These are phyloP conservation scores for Sutorius eximius DNA, from an alignment of 1,284 basidiomycete species.

Conservation along the genomic window DNA sequence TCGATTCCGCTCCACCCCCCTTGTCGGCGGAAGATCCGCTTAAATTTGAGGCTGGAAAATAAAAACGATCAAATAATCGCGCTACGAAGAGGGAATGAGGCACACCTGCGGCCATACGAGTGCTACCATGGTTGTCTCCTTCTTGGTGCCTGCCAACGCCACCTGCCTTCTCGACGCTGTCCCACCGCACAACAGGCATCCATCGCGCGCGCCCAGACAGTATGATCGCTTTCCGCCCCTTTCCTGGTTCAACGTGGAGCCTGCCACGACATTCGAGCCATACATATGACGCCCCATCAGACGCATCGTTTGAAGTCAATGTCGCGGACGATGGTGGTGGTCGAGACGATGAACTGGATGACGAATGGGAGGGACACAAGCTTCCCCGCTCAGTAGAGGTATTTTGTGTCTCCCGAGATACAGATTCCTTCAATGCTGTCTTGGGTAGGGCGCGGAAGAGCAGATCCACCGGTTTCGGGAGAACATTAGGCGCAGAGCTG, in stretches of 20 bases:
- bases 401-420: neutral
- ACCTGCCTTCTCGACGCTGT: slow-evolving; percentile 47
- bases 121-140: neutral
- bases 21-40: slow-evolving; percentile 7
- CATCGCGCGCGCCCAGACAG: slow-evolving; percentile 71
- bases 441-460: slow-evolving; percentile 76
- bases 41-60: slow-evolving; percentile 10
- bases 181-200: slow-evolving; percentile 69
- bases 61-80: neutral
- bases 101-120: slow-evolving; percentile 16
- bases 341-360: neutral
- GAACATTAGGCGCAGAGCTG: slow-evolving; percentile 1
- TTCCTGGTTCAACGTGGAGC: slow-evolving; percentile 85
- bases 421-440: slow-evolving; percentile 3
- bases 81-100: neutral
- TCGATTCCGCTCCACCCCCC: neutral
- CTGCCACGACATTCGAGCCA: slow-evolving; percentile 89
- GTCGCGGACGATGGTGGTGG: slow-evolving; percentile 6
- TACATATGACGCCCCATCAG: slow-evolving; percentile 52
- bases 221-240: slow-evolving; percentile 87
- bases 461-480: slow-evolving; percentile 60
- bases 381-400: neutral
- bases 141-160: slow-evolving; percentile 37
- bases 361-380: neutral
- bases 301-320: neutral